Evolutionary conservation across 345 rosid genomes (phyloP), one percentile per base, ranked within the genome.

Genomic region (Psidium friedrichsthalianum): DNA sequence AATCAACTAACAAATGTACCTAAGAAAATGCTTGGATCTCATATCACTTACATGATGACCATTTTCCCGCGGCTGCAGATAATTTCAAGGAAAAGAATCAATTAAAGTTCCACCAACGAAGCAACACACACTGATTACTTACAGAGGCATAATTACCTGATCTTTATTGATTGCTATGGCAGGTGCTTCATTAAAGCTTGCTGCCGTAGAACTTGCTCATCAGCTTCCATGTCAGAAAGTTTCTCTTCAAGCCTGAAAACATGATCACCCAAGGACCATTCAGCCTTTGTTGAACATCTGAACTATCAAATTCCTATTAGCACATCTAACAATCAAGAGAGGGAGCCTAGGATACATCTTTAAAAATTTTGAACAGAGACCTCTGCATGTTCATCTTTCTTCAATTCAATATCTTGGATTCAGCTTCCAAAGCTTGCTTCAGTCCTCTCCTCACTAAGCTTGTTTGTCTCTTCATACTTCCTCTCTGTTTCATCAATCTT

Each of bases 371-470:
- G 51, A 47, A 58, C 40, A 83, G 85, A 82, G 82, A 97, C 99
- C 95, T 93, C 85, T 95, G 98, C 97, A 93, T 94, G 10, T 87
- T 84, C 89, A 95, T 94, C 94, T 97, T 96, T 94, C 94, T 97
- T 96, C 85, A 94, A 88, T 87, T 96, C 98, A 86, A 96, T 96
- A 95, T 89, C 91, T 92, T 95, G n/a, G 94, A 87, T 90, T 97
- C 98, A 51, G 99, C 98, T 11, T 92, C 96, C 89, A 87, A 44
- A 84, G 91, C 94, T 90, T 96, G 98, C 90, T 93, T 93, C 89
- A 94, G 88, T 84, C 98, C 98, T 90, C 88, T 95, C 96, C 87
- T 97, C 97, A 85, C 98, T 91, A 49, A 94, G 89, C 90, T 89
- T 94, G 88, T 86, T 95, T 47, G 95, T 89, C 91, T 96, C 98